Evolutionary conservation across 1,139 yeast genomes (phyloP), one percentile per base, ranked within the genome.

Genomic region (Yamadazyma pseudoaaseri): DNA sequence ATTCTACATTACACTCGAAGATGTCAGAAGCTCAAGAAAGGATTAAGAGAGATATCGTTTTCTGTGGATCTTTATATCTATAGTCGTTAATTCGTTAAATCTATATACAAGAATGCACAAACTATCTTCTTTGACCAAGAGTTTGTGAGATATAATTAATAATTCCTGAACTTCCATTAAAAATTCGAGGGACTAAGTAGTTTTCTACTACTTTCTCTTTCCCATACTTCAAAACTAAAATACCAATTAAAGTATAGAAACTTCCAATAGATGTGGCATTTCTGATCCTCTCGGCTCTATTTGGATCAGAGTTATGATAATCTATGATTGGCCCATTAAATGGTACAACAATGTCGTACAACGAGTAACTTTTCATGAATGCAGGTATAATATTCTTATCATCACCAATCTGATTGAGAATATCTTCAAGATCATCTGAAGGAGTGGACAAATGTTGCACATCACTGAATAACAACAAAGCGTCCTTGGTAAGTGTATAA

Each of bases 1-100:
- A 92, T 58, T 81, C 95, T 3, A 75, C 79, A 10, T 70, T 94
- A 46, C 95, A 89, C 57, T 71, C 86, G 30, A 90, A 90, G 59
- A 87, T 94, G 95, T 73, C 79, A 16, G 82, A 79, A 41, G 97
- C 97, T 0, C 98, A 92, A 60, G 98, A 92, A 56, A 77, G 79
- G 58, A 92, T 92, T 57, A 92, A 92, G 62, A 78, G 99, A 51
- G 98, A 92, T 59, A 92, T 92, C 48, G 97, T 94, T 1, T 94
- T 94, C 62, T 94, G 97, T 58, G 97, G 98, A 3, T 86, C 96
- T 40, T 73, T 94, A 43, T 92, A 94, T 58, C 67, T 92, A 47
- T 89, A 71, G 41, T 27, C 25, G 14, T 22, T 5, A 26, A 22
- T 10, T 22, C 25, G 12, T 22, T 11, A 22, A 10, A 10, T 21